Evolutionary conservation across 495 filamentous ascomycete genomes (phyloP).

Genomic region (Thermothielavioides terrestris): DNA sequence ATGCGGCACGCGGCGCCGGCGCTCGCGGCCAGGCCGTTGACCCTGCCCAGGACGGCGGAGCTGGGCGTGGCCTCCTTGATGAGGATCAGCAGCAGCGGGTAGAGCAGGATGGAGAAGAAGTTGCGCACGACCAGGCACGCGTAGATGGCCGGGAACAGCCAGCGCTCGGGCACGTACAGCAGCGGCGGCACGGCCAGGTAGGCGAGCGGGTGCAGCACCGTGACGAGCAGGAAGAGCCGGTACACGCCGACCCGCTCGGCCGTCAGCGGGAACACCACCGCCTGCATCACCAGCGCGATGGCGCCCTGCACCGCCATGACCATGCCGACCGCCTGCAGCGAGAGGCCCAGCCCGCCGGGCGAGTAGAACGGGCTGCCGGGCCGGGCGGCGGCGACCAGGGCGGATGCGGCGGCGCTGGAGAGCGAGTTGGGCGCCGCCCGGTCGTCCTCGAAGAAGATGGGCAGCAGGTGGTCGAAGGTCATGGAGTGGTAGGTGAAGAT

Average conservation of each 20-base stretch:
- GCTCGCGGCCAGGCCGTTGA: conserved; percentile 75
- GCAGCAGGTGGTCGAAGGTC: conserved; percentile 77
- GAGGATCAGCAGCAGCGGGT: conserved; percentile 70
- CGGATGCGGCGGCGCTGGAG: too few relatives aligned
- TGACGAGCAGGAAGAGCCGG: conserved; percentile 62
- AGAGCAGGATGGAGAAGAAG: conserved; percentile 65
- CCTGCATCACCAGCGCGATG: conserved; percentile 74
- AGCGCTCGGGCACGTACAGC: conserved; percentile 48
- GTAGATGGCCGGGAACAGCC: conserved; percentile 63
- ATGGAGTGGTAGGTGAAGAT: conserved; percentile 86
- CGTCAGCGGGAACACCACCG: conserved; percentile 61
- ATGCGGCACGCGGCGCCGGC: conserved; percentile 71
- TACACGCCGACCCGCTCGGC: conserved; percentile 67
- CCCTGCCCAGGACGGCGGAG: conserved; percentile 57
- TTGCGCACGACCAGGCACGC: conserved; percentile 63
- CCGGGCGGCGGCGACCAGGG: conserved; percentile 18
- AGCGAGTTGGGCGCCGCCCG: conserved; percentile 20
- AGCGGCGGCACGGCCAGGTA: conserved; percentile 70
- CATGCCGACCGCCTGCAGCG: conserved; percentile 62
- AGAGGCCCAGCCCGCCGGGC: conserved; percentile 66
- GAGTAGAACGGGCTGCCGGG: conserved; percentile 44
- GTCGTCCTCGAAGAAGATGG: conserved; percentile 75
- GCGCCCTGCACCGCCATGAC: conserved; percentile 72
- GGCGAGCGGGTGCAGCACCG: conserved; percentile 62
- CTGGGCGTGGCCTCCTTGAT: conserved; percentile 76